phyloP scores from a whole-genome alignment of 805 yeast species.

The Tetrapisispora nanseiensis region DNA sequence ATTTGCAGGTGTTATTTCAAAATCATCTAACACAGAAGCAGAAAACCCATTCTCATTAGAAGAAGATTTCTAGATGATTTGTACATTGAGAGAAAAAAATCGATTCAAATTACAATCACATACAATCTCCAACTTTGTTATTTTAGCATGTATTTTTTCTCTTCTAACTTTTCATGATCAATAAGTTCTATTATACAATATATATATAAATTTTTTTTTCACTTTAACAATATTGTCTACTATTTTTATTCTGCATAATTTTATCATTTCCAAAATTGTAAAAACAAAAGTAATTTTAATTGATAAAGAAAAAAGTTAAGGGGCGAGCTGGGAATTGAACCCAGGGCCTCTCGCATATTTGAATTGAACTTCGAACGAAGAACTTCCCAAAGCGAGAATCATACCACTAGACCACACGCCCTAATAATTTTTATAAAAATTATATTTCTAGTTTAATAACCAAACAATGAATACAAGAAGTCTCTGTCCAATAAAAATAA shows the following conservation, averaged over 20 bases:
- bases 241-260: not conserved
- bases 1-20: constrained; percentile 98
- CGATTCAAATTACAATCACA: too few relatives aligned
- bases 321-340: constrained; percentile 48
- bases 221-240: not conserved
- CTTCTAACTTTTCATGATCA: not conserved
- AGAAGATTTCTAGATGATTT: constrained; percentile 74
- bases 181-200: not conserved
- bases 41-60: constrained; percentile 68
- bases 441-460: too few relatives aligned
- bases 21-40: constrained; percentile 39
- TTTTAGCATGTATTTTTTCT: not conserved
- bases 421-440: constrained; percentile 4
- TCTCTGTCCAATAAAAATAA: too few relatives aligned
- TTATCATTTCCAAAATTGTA: not conserved
- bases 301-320: constrained; percentile 6
- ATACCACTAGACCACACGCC: constrained; percentile 46
- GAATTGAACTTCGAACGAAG: not conserved
- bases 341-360: constrained; percentile 51
- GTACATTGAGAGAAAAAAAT: not conserved
- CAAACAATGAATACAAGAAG: too few relatives aligned
- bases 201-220: not conserved
- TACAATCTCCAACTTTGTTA: not conserved
- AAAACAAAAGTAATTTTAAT: not conserved
- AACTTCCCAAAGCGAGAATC: constrained; percentile 43